Evolutionary conservation across 1,284 basidiomycete genomes (phyloP).

Genomic region (Ganoderma meredithae): DNA sequence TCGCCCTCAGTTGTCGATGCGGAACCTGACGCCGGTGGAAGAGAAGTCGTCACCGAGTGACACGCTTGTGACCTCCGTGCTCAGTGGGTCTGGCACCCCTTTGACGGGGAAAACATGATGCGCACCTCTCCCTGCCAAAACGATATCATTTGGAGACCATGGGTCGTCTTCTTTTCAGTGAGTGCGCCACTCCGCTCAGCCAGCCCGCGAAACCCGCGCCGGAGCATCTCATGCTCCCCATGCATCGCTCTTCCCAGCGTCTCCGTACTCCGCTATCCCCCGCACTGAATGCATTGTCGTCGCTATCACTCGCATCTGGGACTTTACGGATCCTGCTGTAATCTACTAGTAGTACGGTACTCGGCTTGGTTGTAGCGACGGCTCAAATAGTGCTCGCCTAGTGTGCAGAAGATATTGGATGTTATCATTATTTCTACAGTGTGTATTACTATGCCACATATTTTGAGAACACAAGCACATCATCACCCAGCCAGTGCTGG

Average conservation of each 20-base stretch:
- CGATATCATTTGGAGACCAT: conserved; percentile 4
- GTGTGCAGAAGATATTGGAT: conserved; percentile 24
- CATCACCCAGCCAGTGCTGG: not conserved
- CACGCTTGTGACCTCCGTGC: conserved; percentile 27
- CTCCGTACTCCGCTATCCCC: not conserved
- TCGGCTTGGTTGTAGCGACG: conserved; percentile 3
- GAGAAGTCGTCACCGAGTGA: conserved; percentile 32
- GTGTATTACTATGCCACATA: conserved; percentile 16
- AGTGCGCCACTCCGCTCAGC: not conserved
- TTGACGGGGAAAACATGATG: conserved; percentile 22
- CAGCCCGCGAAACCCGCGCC: conserved; percentile 2
- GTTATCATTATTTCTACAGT: conserved; percentile 25
- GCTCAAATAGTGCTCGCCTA: conserved; percentile 12
- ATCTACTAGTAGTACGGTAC: conserved; percentile 4
- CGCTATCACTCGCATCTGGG: conserved; percentile 8
- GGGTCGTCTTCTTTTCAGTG: conserved; percentile 4
- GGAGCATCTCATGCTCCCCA: not conserved
- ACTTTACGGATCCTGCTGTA: conserved; percentile 6
- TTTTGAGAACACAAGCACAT: not conserved
- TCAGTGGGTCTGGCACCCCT: conserved; percentile 30
- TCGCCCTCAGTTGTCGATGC: conserved; percentile 41
- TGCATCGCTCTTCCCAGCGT: not conserved
- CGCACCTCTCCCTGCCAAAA: not conserved
- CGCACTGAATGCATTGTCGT: conserved; percentile 6
- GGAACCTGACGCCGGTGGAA: conserved; percentile 42